Evolutionary conservation across 2,329 filamentous ascomycete genomes (phyloP).

Genomic region (Ilyonectria destructans): DNA sequence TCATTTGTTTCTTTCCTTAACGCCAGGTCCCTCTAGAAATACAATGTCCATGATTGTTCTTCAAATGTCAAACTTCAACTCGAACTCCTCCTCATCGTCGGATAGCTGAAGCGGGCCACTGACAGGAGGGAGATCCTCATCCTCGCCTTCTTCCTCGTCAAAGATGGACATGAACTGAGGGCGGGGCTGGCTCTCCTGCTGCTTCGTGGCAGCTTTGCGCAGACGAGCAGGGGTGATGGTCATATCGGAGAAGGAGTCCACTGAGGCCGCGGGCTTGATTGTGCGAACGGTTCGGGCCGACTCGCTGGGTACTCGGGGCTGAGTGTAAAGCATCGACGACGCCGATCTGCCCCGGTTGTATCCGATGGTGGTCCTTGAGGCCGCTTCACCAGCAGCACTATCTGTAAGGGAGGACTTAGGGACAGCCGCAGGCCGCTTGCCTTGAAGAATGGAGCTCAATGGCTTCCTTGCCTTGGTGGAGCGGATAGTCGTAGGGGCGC

Average conservation of each 20-base stretch:
- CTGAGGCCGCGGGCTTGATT: constrained; percentile 35
- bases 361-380: constrained; percentile 86
- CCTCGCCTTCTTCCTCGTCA: constrained; percentile 64
- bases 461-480: constrained; percentile 48
- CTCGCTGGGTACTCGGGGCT: constrained; percentile 37
- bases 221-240: constrained; percentile 66
- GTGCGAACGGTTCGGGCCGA: constrained; percentile 33
- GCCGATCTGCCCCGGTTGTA: constrained; percentile 83
- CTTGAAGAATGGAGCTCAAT: constrained; percentile 51
- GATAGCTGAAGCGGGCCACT: constrained; percentile 41
- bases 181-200: constrained; percentile 52
- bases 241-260: constrained; percentile 48
- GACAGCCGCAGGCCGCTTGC: constrained; percentile 51
- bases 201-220: constrained; percentile 44
- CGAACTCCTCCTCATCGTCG: constrained; percentile 70
- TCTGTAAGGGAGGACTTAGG: constrained; percentile 68
- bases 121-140: constrained; percentile 52
- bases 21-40: constrained; percentile 40
- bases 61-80: constrained; percentile 64
- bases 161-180: constrained; percentile 74
- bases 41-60: constrained; percentile 9
- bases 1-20: constrained; percentile 30
- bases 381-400: constrained; percentile 74
- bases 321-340: constrained; percentile 61
- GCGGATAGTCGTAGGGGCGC: constrained; percentile 20